Evolutionary conservation across 805 yeast genomes (phyloP), one percentile per base, ranked within the genome.

Genomic region (Ogataea chonburiensis): DNA sequence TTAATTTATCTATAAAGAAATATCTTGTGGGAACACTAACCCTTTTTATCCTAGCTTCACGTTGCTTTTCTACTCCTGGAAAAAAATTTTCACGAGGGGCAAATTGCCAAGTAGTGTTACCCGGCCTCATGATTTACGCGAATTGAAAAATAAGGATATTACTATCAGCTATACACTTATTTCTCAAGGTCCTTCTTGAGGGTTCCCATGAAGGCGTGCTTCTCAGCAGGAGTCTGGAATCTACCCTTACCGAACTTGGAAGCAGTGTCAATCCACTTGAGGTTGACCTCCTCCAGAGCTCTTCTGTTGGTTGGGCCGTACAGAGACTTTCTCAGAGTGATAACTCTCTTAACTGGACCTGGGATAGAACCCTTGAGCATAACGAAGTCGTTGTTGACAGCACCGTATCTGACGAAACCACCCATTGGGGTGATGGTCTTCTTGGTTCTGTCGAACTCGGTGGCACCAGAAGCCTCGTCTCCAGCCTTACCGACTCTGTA

Each of bases 211-310:
- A 93, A 93, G 68, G 98, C 95, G 68, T 83, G 88, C 89, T 94
- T 94, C 82, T 93, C 99, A 72, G 97, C 98, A 64, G 97, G 95
- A 67, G 99, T 93, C 80, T 93, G 99, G 98, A 93, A 93, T 84
- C 98, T 93, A 81, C 98, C 98, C 87, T 93, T 94, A 85, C 99
- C 99, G 89, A 93, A 93, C 77, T 91, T 89, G 67, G 98, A 93
- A 69, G 99, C 96, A 64, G 99, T 93, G 74, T 93, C 99, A 70
- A 93, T 93, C 98, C 98, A 93, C 78, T 93, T 93, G 75, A 93
- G 86, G 81, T 75, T 78, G 59, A 91, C 96, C 75, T 87, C 72
- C 81, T 93, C 99, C 61, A 84, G 70, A 63, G 98, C 98, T 76
- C 81, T 84, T 82, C 98, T 93, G 64, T 94, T 85, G 61, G 96